Percentiles rank a stretch among this genome's conserved stretches.
Evolutionary conservation across 1,284 basidiomycete species (phyloP).

Genomic region (Cutaneotrichosporon sp.): DNA sequence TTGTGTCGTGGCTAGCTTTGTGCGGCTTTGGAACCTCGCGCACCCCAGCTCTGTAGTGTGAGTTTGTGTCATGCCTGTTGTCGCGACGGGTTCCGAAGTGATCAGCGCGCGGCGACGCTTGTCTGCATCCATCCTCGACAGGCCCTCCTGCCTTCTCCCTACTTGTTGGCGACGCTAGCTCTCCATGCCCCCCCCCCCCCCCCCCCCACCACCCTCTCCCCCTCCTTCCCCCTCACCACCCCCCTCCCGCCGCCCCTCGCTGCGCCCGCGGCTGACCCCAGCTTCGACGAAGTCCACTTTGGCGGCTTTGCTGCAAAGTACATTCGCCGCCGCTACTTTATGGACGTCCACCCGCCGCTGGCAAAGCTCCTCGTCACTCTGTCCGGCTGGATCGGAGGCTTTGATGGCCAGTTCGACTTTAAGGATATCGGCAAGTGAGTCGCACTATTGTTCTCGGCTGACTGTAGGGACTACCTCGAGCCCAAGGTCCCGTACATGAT

Average conservation of each 20-base stretch:
- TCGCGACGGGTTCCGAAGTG: no score
- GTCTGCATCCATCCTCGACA: no score
- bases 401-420: conserved; percentile 92
- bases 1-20: conserved; percentile 61
- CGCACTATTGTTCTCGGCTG: background rate
- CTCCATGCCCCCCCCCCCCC: background rate
- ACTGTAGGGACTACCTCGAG: conserved; percentile 66
- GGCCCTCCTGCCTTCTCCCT: no score
- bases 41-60: conserved; percentile 85
- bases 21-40: conserved; percentile 75
- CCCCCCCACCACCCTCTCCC: background rate
- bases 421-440: conserved; percentile 92
- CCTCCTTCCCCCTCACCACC: background rate
- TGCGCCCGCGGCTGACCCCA: conserved; percentile 45
- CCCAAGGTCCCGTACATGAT: conserved; percentile 84
- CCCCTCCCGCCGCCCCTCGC: background rate
- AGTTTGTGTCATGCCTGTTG: conserved; percentile 48
- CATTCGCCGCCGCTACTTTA: conserved; percentile 89
- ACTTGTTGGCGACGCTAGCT: background rate
- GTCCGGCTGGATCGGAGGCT: conserved; percentile 84
- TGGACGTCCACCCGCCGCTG: conserved; percentile 97
- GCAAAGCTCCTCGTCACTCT: conserved; percentile 94
- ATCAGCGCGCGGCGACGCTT: no score
- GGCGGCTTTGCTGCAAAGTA: conserved; percentile 87
- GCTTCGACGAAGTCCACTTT: conserved; percentile 96